These are phyloP conservation scores for Pulveroboletus sp. DNA, from an alignment of 768 basidiomycete genomes.

Conservation along the genomic window DNA sequence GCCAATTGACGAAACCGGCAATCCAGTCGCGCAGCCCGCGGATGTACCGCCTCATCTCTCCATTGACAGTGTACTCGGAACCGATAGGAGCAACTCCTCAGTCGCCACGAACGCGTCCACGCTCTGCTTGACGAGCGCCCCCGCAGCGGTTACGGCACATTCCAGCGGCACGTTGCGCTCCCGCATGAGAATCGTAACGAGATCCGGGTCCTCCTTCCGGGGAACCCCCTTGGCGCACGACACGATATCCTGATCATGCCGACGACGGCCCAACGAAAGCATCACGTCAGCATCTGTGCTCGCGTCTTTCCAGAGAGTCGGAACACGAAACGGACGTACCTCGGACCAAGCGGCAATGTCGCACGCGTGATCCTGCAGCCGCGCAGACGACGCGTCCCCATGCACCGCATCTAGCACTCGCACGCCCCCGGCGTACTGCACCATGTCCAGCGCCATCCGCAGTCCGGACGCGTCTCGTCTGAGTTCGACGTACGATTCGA, in stretches of 20 bases:
- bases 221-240: constrained; percentile 49
- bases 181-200: constrained; percentile 48
- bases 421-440: constrained; percentile 51
- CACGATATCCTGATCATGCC: constrained; percentile 67
- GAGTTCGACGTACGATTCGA: constrained; percentile 45
- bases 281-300: no score
- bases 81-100: constrained; percentile 20
- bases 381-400: constrained; percentile 26
- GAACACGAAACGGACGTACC: constrained; percentile 35
- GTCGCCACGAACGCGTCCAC: constrained; percentile 26
- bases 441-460: constrained; percentile 47
- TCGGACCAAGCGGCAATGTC: constrained; percentile 53
- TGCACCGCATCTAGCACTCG: constrained; percentile 31
- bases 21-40: constrained; percentile 54
- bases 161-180: constrained; percentile 45
- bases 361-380: constrained; percentile 39
- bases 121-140: constrained; percentile 26
- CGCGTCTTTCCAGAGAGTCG: no score
- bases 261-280: no score
- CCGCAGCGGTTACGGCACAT: constrained; percentile 35
- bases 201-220: constrained; percentile 37
- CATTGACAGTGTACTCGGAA: constrained; percentile 14
- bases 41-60: constrained; percentile 38
- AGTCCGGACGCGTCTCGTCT: constrained; percentile 49
- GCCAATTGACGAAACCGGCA: constrained; percentile 58